phyloP scores from a whole-genome alignment of 1,139 yeast genomes.

The Protomyces pachydermus region DNA sequence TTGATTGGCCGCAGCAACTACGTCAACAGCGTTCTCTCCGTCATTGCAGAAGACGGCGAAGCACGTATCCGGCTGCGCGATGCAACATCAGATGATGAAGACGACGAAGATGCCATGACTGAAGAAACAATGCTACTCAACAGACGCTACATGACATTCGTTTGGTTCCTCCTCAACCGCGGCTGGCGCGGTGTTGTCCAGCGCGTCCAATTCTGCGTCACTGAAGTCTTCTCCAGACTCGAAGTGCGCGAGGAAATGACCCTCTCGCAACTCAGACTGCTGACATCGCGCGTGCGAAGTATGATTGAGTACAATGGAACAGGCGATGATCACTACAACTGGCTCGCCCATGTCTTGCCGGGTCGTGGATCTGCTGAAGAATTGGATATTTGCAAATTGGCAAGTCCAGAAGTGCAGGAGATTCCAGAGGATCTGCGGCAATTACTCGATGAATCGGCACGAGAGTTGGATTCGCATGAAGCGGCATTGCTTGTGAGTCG shows the following conservation, averaged over 20 bases:
- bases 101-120: conserved; percentile 14
- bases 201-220: conserved; percentile 55
- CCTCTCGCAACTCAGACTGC: conserved; percentile 30
- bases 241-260: conserved; percentile 30
- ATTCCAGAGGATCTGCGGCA: conserved; percentile 1
- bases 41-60: conserved; percentile 44
- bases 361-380: not conserved
- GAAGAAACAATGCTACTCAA: conserved; percentile 45
- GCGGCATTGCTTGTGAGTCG: conserved; percentile 13
- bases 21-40: conserved; percentile 61
- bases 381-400: not conserved
- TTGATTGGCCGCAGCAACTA: conserved; percentile 82
- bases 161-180: conserved; percentile 90
- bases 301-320: conserved; percentile 38
- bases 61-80: conserved; percentile 2
- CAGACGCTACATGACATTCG: conserved; percentile 76
- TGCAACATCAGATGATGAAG: conserved; percentile 25
- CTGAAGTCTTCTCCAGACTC: conserved; percentile 49
- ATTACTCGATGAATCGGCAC: conserved; percentile 14
- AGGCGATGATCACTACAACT: conserved; percentile 36
- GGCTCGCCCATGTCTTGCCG: conserved; percentile 16
- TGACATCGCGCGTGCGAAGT: conserved; percentile 42
- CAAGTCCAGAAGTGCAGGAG: not conserved
- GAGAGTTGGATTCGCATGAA: conserved; percentile 17
- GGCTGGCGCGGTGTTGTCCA: conserved; percentile 64